These are phyloP conservation scores for Aureobasidium sp. DNA, from an alignment of 2,329 filamentous ascomycete genomes.

Conservation along the genomic window DNA sequence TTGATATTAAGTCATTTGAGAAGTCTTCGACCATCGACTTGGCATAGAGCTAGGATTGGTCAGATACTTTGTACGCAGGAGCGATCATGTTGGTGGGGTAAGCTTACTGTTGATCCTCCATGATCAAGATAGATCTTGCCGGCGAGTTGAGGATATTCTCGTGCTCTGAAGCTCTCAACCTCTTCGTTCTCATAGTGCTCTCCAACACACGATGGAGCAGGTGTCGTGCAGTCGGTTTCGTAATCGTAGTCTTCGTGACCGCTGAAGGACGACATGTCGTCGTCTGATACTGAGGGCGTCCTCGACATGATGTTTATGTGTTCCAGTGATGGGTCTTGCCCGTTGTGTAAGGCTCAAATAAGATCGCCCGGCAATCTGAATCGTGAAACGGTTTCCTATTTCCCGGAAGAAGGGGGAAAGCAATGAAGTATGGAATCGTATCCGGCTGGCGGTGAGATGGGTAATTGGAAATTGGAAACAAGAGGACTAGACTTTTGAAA, in stretches of 20 bases:
- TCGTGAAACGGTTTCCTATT: conserved; percentile 6
- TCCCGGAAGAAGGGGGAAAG: background rate
- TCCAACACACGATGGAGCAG: conserved; percentile 26
- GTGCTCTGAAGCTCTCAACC: conserved; percentile 34
- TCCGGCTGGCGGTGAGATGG: background rate
- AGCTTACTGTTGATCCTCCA: conserved; percentile 68
- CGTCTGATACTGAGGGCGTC: conserved; percentile 24
- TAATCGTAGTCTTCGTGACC: conserved; percentile 29
- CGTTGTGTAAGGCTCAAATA: conserved; percentile 3
- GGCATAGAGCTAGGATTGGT: conserved; percentile 47
- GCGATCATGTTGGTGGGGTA: background rate
- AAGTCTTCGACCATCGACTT: conserved; percentile 77
- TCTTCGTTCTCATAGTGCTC: conserved; percentile 30
- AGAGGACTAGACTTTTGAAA: background rate
- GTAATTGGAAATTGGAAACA: background rate
- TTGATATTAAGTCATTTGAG: conserved; percentile 67
- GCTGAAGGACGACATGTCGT: conserved; percentile 27
- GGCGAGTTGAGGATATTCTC: conserved; percentile 38
- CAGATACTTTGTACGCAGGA: background rate
- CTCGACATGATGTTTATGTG: conserved; percentile 10
- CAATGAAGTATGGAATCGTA: background rate
- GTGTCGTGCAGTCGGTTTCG: conserved; percentile 31
- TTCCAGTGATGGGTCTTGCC: background rate
- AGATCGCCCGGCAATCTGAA: conserved; percentile 10
- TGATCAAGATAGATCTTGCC: conserved; percentile 69